Base-by-base conservation (phyloP, 2,329 filamentous ascomycete species). In the Paracoccidioides brasiliensis region DNA sequence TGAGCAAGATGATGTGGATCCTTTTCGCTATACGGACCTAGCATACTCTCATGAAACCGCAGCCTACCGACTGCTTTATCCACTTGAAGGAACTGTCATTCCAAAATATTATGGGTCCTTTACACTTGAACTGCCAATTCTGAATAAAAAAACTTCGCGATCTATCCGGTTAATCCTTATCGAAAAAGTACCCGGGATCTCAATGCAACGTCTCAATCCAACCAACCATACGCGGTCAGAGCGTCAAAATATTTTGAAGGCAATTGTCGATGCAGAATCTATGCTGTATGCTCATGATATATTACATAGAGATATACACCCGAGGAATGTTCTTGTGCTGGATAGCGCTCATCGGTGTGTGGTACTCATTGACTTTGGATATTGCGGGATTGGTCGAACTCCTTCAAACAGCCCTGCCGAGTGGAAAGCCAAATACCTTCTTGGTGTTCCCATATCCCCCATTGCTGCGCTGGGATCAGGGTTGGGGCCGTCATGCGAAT, bases 131-230 rank as follows among this genome's bases (percentile, higher is more conserved):
- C 32, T 54, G 35, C n/a, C 50, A 14, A 43, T 44, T 38, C 12
- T 15, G 3, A 41, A 37, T 37, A 41, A 40, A 41, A 15, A 5
- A 8, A 41, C 38, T 22, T 55, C 55, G 33, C 57, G 59, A n/a
- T 42, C 43, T 46, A 55, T 60, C 50, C 53, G 59, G 35, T 49
- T 60, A 15, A 59, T 60, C 35, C 54, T 60, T n/a, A 50, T 60
- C 2, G 57, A 60, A 51, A 40, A 49, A 22, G 43, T 59, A 22
- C 50, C 46, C 12, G 57, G 55, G 6, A 43, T 33, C 22, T 38
- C 52, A 8, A 60, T 58, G 59, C 12, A 46, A 14, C 15, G 52
- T 28, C 55, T 59, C 28, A 28, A 43, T 22, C 55, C 55, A 43
- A 14, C 38, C 3, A 41, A 59, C 32, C 57, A 57, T 35, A 37